Evolutionary conservation across 176 grass and related monocot species (phyloP).

Genomic region (Avena atlantica): DNA sequence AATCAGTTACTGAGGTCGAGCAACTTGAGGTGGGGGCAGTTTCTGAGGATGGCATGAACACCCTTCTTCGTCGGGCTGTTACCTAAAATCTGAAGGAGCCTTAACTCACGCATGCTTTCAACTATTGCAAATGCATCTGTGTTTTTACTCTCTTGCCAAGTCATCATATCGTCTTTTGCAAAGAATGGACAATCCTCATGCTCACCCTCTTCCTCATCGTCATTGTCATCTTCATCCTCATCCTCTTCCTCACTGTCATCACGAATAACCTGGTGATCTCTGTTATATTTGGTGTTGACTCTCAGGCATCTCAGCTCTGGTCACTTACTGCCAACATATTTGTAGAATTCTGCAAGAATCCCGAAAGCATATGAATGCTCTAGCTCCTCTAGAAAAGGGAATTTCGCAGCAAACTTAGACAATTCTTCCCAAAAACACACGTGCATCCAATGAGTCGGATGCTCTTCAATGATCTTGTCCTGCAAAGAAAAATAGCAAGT

Average conservation of each 20-base stretch:
- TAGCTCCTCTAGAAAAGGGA: not conserved
- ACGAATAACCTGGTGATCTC: not conserved
- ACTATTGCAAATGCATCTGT: not conserved
- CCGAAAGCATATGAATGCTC: constrained; percentile 1
- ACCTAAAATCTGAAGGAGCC: not conserved
- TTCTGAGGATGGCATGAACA: not conserved
- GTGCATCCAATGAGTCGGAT: constrained; percentile 2
- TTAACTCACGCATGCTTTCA: not conserved
- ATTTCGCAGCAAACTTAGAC: not conserved
- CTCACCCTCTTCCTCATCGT: not conserved
- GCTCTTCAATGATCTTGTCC: not conserved
- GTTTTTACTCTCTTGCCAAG: not conserved
- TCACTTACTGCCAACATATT: not conserved
- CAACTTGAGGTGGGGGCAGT: not conserved
- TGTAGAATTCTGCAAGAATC: not conserved
- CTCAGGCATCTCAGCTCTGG: not conserved
- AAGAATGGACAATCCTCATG: not conserved
- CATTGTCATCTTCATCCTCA: too few relatives aligned
- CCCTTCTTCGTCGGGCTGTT: not conserved
- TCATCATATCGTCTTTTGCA: not conserved
- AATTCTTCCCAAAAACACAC: not conserved
- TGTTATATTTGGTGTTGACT: not conserved
- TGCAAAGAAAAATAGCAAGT: not conserved
- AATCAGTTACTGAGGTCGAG: not conserved
- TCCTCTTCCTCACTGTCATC: not conserved